These are phyloP conservation scores for Trichoderma endophyticum DNA, from an alignment of 2,329 filamentous ascomycete species.

Conservation along the genomic window DNA sequence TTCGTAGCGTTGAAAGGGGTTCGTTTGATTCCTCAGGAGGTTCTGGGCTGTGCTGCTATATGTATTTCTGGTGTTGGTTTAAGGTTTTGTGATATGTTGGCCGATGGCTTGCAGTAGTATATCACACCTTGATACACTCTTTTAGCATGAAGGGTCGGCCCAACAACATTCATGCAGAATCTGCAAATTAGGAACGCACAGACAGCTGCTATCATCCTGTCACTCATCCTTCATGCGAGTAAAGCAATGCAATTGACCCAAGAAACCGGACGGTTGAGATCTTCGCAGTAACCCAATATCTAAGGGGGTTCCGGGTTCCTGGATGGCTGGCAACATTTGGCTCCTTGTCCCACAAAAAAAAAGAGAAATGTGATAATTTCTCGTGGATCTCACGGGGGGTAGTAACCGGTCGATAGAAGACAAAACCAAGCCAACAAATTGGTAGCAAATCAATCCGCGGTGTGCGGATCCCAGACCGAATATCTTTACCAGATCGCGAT, in stretches of 20 bases:
- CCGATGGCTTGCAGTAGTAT: neutral
- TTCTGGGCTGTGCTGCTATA: neutral
- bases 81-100: neutral
- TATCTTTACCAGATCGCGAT: neutral
- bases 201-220: neutral
- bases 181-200: neutral
- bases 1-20: neutral
- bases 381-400: neutral
- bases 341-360: neutral
- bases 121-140: neutral
- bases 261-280: neutral
- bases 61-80: neutral
- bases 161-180: neutral
- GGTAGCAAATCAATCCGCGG: neutral
- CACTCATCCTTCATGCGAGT: neutral
- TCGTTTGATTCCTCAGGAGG: neutral
- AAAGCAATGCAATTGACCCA: neutral
- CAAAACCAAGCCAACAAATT: neutral
- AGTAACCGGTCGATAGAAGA: neutral
- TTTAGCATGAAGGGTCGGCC: neutral
- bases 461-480: neutral
- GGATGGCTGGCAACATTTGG: neutral
- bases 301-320: neutral
- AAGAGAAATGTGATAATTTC: neutral
- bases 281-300: neutral